Evolutionary conservation across 306 rosid species (phyloP), one percentile per base, ranked within the genome.

Genomic region (Lupinus albus): DNA sequence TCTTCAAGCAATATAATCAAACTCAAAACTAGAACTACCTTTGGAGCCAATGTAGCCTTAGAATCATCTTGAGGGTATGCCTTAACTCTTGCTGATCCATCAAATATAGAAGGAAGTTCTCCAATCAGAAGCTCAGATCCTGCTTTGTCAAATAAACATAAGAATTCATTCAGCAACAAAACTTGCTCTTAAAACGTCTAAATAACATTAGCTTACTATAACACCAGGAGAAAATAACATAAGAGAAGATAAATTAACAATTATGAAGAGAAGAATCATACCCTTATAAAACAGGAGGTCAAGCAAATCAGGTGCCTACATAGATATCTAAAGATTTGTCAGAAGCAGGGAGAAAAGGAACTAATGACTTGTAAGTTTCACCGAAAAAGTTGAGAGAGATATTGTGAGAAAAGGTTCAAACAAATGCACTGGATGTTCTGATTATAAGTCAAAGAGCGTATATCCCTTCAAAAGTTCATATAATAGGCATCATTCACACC

Each of bases 241-340:
- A 52, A 13, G 64, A 68, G 38, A 74, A 35, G 41, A 56, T 61
- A 33, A 46, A 39, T 13, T 35, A 28, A 61, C 36, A 28, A 18
- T 44, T 41, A 51, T n/a, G 35, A n/a, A 18, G 51, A n/a, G 66
- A 56, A 57, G 35, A 73, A 38, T 9, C 46, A 65, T 68, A 89
- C 96, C 96, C 83, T 83, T 78, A 57, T 64, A 78, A 86, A 92
- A 89, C 52, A 92, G 89, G 70, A 72, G 72, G 15, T 77, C 89
- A 48, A 89, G 98, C 55, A 93, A 82, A 61, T 86, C 91, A 14
- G 95, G 96, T 72, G 93, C 98, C 98, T 87, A 87, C 84, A 76
- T 51, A 81, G 64, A 68, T 36, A 74, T 67, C 81, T 61, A 63
- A 68, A 74, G 59, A 72, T 73, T 58, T 79, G 75, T 81, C 47